phyloP scores from a whole-genome alignment of 2,329 filamentous ascomycete genomes.

The Samsoniella hepiali region DNA sequence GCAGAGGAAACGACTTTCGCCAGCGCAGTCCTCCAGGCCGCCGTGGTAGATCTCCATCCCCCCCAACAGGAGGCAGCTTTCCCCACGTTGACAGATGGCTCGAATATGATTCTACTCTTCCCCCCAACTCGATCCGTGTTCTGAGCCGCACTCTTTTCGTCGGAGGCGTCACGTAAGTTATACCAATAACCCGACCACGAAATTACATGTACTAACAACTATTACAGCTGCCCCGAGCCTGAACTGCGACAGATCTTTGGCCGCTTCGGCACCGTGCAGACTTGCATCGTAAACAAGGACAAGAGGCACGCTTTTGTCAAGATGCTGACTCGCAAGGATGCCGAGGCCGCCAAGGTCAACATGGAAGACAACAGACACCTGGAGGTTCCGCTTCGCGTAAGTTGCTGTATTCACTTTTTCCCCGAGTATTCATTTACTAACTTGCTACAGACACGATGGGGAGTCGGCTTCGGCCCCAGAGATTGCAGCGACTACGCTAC shows the following conservation, averaged over 20 bases:
- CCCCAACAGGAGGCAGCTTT: slow-evolving; percentile 30
- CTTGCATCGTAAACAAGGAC: slow-evolving; percentile 96
- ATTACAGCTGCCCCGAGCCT: slow-evolving; percentile 64
- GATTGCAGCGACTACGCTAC: slow-evolving; percentile 96
- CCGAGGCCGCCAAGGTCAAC: slow-evolving; percentile 75
- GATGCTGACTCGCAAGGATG: slow-evolving; percentile 88
- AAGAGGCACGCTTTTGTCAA: slow-evolving; percentile 99
- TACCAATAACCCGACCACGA: not conserved
- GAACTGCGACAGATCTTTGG: slow-evolving; percentile 80
- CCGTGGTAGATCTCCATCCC: slow-evolving; percentile 58
- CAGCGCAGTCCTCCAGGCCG: slow-evolving; percentile 79
- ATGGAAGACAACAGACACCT: slow-evolving; percentile 78
- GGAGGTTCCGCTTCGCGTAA: slow-evolving; percentile 69
- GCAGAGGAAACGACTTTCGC: slow-evolving; percentile 69
- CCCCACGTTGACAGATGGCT: slow-evolving; percentile 62
- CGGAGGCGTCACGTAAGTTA: slow-evolving; percentile 81
- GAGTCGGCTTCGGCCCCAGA: slow-evolving; percentile 92
- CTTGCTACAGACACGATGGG: slow-evolving; percentile 78
- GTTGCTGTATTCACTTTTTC: slow-evolving; percentile 28
- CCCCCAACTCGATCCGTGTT: slow-evolving; percentile 81
- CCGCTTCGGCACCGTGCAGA: slow-evolving; percentile 84
- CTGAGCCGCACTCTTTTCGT: slow-evolving; percentile 94
- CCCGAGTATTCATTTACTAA: slow-evolving; percentile 22
- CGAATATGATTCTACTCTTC: slow-evolving; percentile 72
- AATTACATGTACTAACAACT: slow-evolving; percentile 26